Percentiles rank a stretch among this genome's conserved stretches.
phyloP scores from a whole-genome alignment of 768 basidiomycete genomes.

The Boletus rufocinnamomeus region DNA sequence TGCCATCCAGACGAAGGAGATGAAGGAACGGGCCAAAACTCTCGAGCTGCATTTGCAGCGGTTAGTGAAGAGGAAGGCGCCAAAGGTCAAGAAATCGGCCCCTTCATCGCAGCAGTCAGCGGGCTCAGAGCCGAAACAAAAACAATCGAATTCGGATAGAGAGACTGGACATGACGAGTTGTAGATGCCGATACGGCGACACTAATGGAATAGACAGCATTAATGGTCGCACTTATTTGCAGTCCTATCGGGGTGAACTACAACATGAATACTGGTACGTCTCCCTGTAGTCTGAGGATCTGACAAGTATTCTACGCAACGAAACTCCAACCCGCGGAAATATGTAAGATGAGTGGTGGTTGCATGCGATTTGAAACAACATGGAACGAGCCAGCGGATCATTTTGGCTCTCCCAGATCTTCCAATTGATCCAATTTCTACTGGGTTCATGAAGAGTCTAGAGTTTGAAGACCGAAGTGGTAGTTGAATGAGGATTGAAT shows the following conservation, averaged over 20 bases:
- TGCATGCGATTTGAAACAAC: not conserved
- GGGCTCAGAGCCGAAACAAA: constrained; percentile 19
- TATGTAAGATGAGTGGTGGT: not conserved
- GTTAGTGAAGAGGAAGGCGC: constrained; percentile 66
- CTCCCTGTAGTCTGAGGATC: not conserved
- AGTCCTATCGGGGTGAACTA: not conserved
- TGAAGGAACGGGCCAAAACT: constrained; percentile 79
- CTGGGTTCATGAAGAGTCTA: not conserved
- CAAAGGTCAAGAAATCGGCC: constrained; percentile 55
- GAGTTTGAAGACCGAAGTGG: not conserved
- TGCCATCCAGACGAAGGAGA: constrained; percentile 81
- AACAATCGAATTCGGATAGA: constrained; percentile 19
- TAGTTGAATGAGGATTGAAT: not conserved
- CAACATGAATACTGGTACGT: not conserved
- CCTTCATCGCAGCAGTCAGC: constrained; percentile 28
- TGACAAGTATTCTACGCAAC: not conserved
- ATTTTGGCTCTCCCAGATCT: not conserved
- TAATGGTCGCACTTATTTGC: not conserved
- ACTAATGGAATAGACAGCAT: constrained; percentile 19
- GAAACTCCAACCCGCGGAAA: not conserved
- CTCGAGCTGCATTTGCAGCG: constrained; percentile 75
- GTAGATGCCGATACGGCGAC: constrained; percentile 19
- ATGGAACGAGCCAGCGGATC: not conserved
- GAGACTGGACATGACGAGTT: constrained; percentile 33
- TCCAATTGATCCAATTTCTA: not conserved